phyloP scores from a whole-genome alignment of 345 rosid genomes.

The Moringa oleifera region DNA sequence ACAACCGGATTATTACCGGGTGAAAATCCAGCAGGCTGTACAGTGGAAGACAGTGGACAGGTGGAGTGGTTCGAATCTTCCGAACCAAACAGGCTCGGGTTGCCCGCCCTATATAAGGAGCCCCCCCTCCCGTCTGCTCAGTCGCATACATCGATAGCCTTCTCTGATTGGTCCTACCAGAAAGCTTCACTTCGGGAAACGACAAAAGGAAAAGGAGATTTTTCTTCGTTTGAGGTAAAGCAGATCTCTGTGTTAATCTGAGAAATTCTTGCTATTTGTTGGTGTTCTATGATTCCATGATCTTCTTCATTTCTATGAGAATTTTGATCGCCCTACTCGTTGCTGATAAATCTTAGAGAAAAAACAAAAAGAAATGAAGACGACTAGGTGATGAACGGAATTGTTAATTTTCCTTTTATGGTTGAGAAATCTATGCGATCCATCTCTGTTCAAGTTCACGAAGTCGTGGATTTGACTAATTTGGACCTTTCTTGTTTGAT shows the following conservation, averaged over 20 bases:
- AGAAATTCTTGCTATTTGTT: neutral
- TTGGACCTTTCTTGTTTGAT: neutral
- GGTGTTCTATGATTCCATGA: neutral
- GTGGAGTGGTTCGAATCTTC: slow-evolving; percentile 14
- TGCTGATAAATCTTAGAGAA: too few relatives aligned
- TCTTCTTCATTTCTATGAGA: neutral
- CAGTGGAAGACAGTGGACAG: too few relatives aligned
- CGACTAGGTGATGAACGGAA: too few relatives aligned
- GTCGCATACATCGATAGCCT: slow-evolving; percentile 13
- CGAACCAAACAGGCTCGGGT: slow-evolving; percentile 15
- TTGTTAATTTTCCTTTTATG: neutral
- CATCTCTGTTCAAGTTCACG: neutral
- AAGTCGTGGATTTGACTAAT: neutral
- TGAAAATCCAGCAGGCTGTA: neutral
- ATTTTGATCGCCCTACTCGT: too few relatives aligned
- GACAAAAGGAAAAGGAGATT: slow-evolving; percentile 10
- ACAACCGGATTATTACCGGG: neutral
- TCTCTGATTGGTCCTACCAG: slow-evolving; percentile 16
- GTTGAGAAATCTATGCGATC: neutral
- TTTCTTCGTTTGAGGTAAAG: slow-evolving; percentile 19
- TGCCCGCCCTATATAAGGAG: slow-evolving; percentile 5
- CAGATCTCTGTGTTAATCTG: neutral
- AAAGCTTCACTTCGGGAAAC: neutral
- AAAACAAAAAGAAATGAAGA: neutral
- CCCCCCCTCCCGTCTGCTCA: neutral